These are phyloP conservation scores for Exophiala aquamarina DNA, from an alignment of 2,329 filamentous ascomycete genomes.

Conservation along the genomic window DNA sequence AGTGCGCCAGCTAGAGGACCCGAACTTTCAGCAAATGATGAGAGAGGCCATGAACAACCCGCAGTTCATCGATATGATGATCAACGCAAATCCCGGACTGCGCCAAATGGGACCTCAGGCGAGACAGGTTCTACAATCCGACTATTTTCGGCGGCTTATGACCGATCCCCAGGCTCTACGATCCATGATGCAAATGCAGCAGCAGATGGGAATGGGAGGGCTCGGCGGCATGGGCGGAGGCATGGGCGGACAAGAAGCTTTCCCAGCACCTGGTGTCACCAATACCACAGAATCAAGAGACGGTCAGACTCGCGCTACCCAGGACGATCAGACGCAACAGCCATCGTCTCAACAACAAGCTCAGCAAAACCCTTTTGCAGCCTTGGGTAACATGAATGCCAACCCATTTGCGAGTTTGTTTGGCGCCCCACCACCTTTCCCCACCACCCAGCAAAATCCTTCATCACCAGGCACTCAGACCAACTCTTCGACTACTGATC, in stretches of 20 bases:
- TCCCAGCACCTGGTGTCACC: slow-evolving; percentile 88
- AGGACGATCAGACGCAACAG: slow-evolving; percentile 37
- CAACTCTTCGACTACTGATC: slow-evolving; percentile 3
- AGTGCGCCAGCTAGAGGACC: slow-evolving; percentile 82
- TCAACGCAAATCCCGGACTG: slow-evolving; percentile 83
- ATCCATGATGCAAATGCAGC: slow-evolving; percentile 79
- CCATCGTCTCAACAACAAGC: slow-evolving; percentile 23
- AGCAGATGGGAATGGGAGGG: slow-evolving; percentile 53
- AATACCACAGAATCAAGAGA: slow-evolving; percentile 68
- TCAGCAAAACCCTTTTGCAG: slow-evolving; percentile 49
- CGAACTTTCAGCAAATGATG: slow-evolving; percentile 80
- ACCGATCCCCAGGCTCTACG: slow-evolving; percentile 84
- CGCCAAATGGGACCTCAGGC: slow-evolving; percentile 70
- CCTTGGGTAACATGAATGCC: slow-evolving; percentile 36
- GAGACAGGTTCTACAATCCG: slow-evolving; percentile 82
- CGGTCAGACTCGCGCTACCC: slow-evolving; percentile 36
- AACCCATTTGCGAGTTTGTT: slow-evolving; percentile 73
- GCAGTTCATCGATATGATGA: slow-evolving; percentile 91
- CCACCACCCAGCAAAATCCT: slow-evolving; percentile 14
- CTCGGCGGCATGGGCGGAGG: slow-evolving; percentile 52
- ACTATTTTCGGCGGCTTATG: slow-evolving; percentile 87
- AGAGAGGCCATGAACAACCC: slow-evolving; percentile 96
- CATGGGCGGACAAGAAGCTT: slow-evolving; percentile 51
- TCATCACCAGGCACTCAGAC: slow-evolving; percentile 1
- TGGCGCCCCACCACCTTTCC: slow-evolving; percentile 27